Evolutionary conservation across 2,329 filamentous ascomycete genomes (phyloP).

Genomic region (Teratosphaeria zuluensis): DNA sequence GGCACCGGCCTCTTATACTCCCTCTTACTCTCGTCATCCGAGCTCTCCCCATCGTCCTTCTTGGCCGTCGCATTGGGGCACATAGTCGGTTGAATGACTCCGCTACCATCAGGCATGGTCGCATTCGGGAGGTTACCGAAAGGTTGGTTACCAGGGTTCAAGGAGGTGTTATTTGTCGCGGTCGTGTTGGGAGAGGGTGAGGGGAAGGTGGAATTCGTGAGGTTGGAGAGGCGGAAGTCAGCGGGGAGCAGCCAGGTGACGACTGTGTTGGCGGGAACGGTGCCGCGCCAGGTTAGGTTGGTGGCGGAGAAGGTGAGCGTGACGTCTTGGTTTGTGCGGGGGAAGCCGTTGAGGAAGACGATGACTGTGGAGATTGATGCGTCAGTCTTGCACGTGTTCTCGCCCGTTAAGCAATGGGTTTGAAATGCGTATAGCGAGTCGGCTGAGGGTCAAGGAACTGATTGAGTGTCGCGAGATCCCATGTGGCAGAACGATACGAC

Average conservation of each 20-base stretch:
- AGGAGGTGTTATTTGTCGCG: neutral
- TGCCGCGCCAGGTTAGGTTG: neutral
- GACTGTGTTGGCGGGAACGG: neutral
- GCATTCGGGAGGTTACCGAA: neutral
- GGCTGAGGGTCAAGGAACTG: too few relatives aligned
- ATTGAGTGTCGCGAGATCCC: too few relatives aligned
- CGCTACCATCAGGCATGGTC: neutral
- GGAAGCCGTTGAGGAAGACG: neutral
- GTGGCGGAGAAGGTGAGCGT: neutral
- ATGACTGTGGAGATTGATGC: neutral
- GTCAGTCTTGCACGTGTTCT: constrained; percentile 10
- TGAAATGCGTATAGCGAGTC: too few relatives aligned
- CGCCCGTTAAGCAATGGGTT: too few relatives aligned
- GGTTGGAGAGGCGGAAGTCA: constrained; percentile 1
- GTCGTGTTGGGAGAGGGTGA: constrained; percentile 5
- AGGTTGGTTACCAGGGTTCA: neutral
- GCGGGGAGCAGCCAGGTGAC: constrained; percentile 13
- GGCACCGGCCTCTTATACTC: neutral
- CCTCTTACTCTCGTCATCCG: neutral
- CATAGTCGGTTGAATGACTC: neutral
- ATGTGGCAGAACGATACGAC: constrained; percentile 9
- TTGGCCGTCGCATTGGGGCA: neutral
- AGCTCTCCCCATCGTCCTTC: neutral
- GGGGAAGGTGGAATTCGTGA: neutral
- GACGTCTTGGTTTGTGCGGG: neutral